Percentiles rank a stretch among this genome's conserved stretches.
phyloP scores from a whole-genome alignment of 805 yeast species.

The Teunomyces cretensis region DNA sequence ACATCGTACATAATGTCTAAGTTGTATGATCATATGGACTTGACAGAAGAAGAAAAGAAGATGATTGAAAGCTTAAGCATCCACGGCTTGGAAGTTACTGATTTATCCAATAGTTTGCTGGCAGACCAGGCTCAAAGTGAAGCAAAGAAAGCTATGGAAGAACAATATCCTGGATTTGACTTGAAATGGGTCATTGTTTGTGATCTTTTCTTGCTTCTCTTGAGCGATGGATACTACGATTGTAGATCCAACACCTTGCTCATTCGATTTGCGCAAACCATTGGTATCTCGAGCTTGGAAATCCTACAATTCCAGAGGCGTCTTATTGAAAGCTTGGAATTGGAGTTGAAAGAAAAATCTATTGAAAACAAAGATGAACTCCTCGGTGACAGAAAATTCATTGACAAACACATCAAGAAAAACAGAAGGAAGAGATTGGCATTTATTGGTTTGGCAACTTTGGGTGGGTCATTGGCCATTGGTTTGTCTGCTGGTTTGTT shows the following conservation, averaged over 20 bases:
- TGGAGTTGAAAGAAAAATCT: constrained; percentile 54
- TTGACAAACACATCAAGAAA: constrained; percentile 68
- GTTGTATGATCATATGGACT: constrained; percentile 77
- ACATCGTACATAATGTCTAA: constrained; percentile 67
- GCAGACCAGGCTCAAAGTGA: constrained; percentile 16
- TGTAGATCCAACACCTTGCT: constrained; percentile 83
- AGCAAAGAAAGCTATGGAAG: constrained; percentile 6
- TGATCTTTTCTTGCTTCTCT: constrained; percentile 76
- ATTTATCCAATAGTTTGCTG: constrained; percentile 63
- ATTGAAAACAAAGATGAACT: constrained; percentile 69
- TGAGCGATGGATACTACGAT: constrained; percentile 86
- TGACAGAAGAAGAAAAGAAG: constrained; percentile 68
- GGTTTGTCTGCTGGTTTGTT: constrained; percentile 93
- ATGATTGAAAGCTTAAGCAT: constrained; percentile 86
- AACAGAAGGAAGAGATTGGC: constrained; percentile 68
- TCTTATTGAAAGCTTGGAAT: constrained; percentile 84
- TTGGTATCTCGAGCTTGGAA: constrained; percentile 65
- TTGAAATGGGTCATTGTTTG: constrained; percentile 93
- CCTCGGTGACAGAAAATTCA: constrained; percentile 73
- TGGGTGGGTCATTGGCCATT: constrained; percentile 92
- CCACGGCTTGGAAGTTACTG: constrained; percentile 78
- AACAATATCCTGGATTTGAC: constrained; percentile 42
- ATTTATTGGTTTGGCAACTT: constrained; percentile 90
- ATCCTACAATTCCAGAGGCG: constrained; percentile 86
- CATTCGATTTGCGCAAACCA: constrained; percentile 58